Evolutionary conservation across 1,139 yeast species (phyloP).

Genomic region (Taphrina betulina): DNA sequence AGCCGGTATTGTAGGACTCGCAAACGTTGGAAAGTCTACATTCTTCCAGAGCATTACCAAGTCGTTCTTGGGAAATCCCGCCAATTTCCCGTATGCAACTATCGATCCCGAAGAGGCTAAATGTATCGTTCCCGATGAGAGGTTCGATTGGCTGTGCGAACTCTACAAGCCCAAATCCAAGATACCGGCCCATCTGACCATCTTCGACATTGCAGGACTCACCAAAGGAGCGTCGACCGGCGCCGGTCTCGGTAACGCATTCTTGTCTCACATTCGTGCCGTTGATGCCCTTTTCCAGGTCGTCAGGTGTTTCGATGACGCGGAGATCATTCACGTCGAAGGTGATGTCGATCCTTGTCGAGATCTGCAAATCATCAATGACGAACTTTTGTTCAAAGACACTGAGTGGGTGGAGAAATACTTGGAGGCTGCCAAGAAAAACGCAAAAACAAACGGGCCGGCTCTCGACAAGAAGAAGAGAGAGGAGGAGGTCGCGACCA

Average conservation of each 20-base stretch:
- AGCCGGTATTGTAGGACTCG: conserved; percentile 66
- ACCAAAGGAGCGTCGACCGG: conserved; percentile 97
- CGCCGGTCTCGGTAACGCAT: conserved; percentile 97
- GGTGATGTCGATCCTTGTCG: conserved; percentile 96
- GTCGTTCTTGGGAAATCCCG: conserved; percentile 92
- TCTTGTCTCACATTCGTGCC: conserved; percentile 95
- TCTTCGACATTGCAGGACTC: conserved; percentile 96
- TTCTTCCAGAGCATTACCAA: conserved; percentile 71
- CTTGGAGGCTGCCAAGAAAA: conserved; percentile 79
- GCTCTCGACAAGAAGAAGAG: conserved; percentile 90
- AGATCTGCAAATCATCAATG: conserved; percentile 87
- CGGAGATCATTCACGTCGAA: conserved; percentile 95
- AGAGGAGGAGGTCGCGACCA: conserved; percentile 86
- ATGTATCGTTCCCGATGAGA: conserved; percentile 89
- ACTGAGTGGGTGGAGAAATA: conserved; percentile 92
- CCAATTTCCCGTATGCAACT: conserved; percentile 95
- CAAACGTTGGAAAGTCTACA: conserved; percentile 78
- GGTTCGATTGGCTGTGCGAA: conserved; percentile 72
- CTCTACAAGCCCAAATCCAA: conserved; percentile 79
- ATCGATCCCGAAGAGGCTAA: conserved; percentile 99
- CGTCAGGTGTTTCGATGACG: conserved; percentile 96
- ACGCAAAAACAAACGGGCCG: conserved; percentile 92
- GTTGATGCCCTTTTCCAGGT: conserved; percentile 98
- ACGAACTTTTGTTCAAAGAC: conserved; percentile 93
- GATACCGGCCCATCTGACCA: conserved; percentile 91